phyloP scores from a whole-genome alignment of 164 flowering plant genomes.

The Platanus orientalis region DNA sequence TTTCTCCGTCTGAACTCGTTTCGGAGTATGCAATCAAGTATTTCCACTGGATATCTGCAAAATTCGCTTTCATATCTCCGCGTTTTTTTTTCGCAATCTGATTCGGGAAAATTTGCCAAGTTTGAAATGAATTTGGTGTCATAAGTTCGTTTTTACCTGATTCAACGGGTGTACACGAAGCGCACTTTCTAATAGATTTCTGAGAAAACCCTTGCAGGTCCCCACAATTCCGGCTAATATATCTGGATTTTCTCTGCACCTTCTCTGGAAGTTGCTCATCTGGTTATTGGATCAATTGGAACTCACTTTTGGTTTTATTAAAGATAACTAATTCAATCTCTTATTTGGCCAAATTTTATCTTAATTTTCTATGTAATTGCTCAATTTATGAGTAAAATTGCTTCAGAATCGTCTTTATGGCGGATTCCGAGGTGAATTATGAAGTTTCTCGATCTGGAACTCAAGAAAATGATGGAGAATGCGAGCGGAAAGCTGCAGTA shows the following conservation, averaged over 20 bases:
- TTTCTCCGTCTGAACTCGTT: background rate
- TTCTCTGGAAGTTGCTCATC: too few species aligned
- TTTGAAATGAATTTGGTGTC: too few species aligned
- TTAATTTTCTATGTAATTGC: too few species aligned
- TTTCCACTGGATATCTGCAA: background rate
- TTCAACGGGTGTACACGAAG: background rate
- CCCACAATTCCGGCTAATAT: too few species aligned
- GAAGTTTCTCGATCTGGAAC: slow-evolving; percentile 8
- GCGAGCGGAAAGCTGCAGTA: slow-evolving; percentile 11
- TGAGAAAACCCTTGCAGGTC: background rate
- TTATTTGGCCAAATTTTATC: background rate
- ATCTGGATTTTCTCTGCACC: background rate
- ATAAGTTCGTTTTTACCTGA: background rate
- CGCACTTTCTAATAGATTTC: too few species aligned
- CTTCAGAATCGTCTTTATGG: slow-evolving; percentile 27
- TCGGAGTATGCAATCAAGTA: background rate
- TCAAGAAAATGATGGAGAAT: slow-evolving; percentile 9
- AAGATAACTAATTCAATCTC: background rate
- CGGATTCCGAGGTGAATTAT: slow-evolving; percentile 17
- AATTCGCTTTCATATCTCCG: background rate
- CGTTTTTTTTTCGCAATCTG: too few species aligned
- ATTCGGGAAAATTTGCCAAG: too few species aligned
- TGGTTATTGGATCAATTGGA: background rate
- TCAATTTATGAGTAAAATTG: background rate
- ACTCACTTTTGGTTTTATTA: background rate